Evolutionary conservation across 345 rosid genomes (phyloP).

Genomic region (Lumnitzera racemosa): DNA sequence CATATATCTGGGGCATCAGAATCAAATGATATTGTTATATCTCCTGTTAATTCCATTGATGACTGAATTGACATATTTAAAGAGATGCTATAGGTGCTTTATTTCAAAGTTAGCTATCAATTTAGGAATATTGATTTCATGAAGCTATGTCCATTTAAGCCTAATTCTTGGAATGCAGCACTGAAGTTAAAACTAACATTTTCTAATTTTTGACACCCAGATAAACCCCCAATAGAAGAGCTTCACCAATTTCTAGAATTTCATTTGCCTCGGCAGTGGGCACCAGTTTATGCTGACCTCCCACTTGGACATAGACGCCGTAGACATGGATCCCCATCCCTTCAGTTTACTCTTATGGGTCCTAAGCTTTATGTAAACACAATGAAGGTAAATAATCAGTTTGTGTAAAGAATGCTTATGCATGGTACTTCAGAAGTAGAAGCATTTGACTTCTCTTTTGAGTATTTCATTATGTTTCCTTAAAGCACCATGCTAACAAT

Average conservation of each 20-base stretch:
- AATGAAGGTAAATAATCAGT: slow-evolving; percentile 30
- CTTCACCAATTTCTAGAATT: slow-evolving; percentile 87
- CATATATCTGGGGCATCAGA: too few relatives aligned
- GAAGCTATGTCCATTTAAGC: too few relatives aligned
- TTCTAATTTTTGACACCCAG: slow-evolving; percentile 31
- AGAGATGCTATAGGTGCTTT: too few relatives aligned
- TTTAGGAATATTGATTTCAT: too few relatives aligned
- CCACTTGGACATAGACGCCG: slow-evolving; percentile 70
- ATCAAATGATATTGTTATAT: too few relatives aligned
- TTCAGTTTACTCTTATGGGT: slow-evolving; percentile 82
- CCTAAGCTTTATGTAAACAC: slow-evolving; percentile 88
- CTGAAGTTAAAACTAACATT: not conserved
- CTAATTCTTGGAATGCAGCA: too few relatives aligned
- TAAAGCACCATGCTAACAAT: too few relatives aligned
- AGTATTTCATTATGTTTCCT: too few relatives aligned
- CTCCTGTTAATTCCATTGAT: too few relatives aligned
- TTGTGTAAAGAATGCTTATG: slow-evolving; percentile 1
- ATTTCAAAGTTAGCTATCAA: too few relatives aligned
- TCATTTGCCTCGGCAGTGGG: slow-evolving; percentile 96
- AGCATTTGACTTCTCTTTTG: not conserved
- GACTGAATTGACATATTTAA: too few relatives aligned
- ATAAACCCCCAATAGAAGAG: slow-evolving; percentile 89
- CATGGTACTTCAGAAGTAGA: not conserved
- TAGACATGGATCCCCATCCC: slow-evolving; percentile 64
- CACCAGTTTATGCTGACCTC: slow-evolving; percentile 86